Percentiles rank a stretch among this genome's conserved stretches.
Conservation (phyloP, 2,329 filamentous ascomycete genomes). For the Beauveria medogensis region DNA sequence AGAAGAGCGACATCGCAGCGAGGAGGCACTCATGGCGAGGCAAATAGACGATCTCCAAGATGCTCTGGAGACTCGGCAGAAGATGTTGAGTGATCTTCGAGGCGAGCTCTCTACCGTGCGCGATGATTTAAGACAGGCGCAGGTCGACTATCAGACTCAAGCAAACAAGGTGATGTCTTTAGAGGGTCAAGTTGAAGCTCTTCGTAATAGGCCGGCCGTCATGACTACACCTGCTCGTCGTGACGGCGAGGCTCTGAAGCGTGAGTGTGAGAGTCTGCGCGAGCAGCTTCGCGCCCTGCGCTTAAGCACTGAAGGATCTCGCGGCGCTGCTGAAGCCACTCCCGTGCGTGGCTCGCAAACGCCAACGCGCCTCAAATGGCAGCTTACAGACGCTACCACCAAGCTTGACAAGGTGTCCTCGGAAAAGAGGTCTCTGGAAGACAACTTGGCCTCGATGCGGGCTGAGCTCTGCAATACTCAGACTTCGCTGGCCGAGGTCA, state of each 20-base stretch:
- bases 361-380: slow-evolving; percentile 45
- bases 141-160: slow-evolving; percentile 54
- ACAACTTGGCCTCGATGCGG: slow-evolving; percentile 51
- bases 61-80: slow-evolving; percentile 59
- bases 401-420: slow-evolving; percentile 48
- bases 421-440: slow-evolving; percentile 57
- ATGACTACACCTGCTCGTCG: slow-evolving; percentile 4
- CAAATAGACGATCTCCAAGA: slow-evolving; percentile 68
- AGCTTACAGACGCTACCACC: slow-evolving; percentile 49
- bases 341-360: slow-evolving; percentile 30
- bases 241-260: slow-evolving; percentile 20
- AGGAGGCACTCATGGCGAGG: slow-evolving; percentile 61
- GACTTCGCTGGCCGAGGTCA: slow-evolving; percentile 46
- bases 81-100: slow-evolving; percentile 56
- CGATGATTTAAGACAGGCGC: slow-evolving; percentile 62
- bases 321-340: slow-evolving; percentile 18
- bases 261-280: slow-evolving; percentile 21
- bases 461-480: slow-evolving; percentile 53
- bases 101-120: slow-evolving; percentile 57
- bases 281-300: slow-evolving; percentile 32
- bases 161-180: slow-evolving; percentile 58
- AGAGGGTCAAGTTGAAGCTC: slow-evolving; percentile 63
- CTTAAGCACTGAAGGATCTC: slow-evolving; percentile 18
- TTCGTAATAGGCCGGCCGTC: not conserved
- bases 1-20: slow-evolving; percentile 60